Base-by-base conservation (phyloP, 169 alveolate species). In the Plasmodium cynomolgi region DNA sequence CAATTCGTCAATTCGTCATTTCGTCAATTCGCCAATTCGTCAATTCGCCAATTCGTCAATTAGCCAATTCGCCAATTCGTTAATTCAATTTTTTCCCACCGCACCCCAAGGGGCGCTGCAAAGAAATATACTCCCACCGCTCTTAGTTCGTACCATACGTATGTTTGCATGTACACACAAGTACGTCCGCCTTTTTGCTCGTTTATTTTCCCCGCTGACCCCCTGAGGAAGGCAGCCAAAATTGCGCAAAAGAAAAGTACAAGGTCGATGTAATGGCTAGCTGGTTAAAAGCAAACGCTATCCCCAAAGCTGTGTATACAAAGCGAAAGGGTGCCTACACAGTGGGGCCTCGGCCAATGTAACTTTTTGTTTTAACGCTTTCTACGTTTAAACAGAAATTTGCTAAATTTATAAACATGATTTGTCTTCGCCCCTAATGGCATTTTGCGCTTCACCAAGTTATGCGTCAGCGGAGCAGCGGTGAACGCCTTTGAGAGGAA, bases 381-480 rank as follows among this genome's bases (percentile, higher is more conserved):
- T n/a, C 9, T 58, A 58, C 23, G 17, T 56, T 1, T 56, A 17
- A 31, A 81, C 7, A 44, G 0, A 56, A 23, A 0, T 29, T 79
- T 31, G 11, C 31, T 79, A 44, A 41, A 26, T 50, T 34, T 29
- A 17, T 33, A 81, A 81, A n/a, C 71, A 81, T 81, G 90, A 81
- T 29, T 81, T 81, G 34, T 8, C 44, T 54, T 17, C 37, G 47
- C n/a, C 20, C 75, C 17, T 23, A 20, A 81, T 81, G 20, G 68
- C 37, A 79, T 79, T 34, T 79, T 79, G 77, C 39, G 56, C 77
- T 81, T 81, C 20, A 54, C 20, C 31, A 29, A 81, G 77, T 54
- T 81, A 81, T 81, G 79, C 26, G n/a, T 37, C 39, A 54, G 9
- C 47, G 29, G 41, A 81, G 86, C 9, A 83, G 72, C 11, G 29